Conservation (phyloP, 1,139 yeast species). For the Debaryomycetaceae sp. region DNA sequence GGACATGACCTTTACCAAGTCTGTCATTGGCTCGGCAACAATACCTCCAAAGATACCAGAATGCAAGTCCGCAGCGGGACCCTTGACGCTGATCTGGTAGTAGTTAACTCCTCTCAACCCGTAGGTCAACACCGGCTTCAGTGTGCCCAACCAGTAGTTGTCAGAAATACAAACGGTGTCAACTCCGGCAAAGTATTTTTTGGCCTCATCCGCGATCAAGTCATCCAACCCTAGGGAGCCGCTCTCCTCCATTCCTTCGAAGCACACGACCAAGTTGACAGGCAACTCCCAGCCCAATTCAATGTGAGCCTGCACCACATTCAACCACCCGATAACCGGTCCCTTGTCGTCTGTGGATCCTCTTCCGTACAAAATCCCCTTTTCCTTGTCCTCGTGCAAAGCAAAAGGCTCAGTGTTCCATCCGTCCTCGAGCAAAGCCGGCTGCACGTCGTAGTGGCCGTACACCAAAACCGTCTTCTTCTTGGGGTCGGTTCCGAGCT, state of each 20-base stretch:
- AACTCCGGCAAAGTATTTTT: constrained; percentile 74
- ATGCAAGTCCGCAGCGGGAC: constrained; percentile 97
- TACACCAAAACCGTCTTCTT: constrained; percentile 88
- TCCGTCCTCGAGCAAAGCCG: constrained; percentile 88
- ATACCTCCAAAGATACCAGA: constrained; percentile 98
- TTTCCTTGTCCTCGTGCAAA: constrained; percentile 54
- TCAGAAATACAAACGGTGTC: constrained; percentile 96
- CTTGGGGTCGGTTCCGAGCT: constrained; percentile 74
- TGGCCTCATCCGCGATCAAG: constrained; percentile 75
- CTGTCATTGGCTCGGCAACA: constrained; percentile 97
- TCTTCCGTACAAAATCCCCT: constrained; percentile 76
- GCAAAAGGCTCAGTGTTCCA: constrained; percentile 93
- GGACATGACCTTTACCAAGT: constrained; percentile 72
- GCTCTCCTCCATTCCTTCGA: constrained; percentile 99
- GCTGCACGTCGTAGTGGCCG: constrained; percentile 98
- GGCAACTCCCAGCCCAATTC: constrained; percentile 86
- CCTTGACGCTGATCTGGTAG: constrained; percentile 75
- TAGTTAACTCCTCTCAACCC: constrained; percentile 97
- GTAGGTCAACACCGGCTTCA: constrained; percentile 93
- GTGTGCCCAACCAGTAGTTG: constrained; percentile 97
- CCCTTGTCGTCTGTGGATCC: constrained; percentile 98
- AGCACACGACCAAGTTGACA: constrained; percentile 86
- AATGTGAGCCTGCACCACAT: constrained; percentile 84
- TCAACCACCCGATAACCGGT: constrained; percentile 96
- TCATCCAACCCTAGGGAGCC: constrained; percentile 91